Conservation (phyloP, 345 rosid species). For the Alliaria petiolata region DNA sequence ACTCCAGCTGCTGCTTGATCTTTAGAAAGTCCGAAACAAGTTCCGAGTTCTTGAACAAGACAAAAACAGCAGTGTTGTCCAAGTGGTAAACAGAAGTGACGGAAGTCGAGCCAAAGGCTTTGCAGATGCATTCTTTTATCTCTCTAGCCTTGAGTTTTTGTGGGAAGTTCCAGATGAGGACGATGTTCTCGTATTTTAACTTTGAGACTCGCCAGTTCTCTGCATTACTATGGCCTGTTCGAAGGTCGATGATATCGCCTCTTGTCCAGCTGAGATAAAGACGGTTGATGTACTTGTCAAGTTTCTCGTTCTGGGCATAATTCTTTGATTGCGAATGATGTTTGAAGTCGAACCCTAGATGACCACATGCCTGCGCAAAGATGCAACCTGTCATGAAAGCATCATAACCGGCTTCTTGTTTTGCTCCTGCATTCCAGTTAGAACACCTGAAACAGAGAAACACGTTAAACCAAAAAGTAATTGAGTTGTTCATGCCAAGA, state of each 20-base stretch:
- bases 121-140: conserved; percentile 68
- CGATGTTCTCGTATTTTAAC: conserved; percentile 49
- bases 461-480: not conserved
- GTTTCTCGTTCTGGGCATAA: conserved; percentile 49
- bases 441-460: conserved; percentile 53
- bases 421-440: conserved; percentile 76
- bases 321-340: conserved; percentile 35
- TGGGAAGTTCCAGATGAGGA: conserved; percentile 78
- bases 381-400: conserved; percentile 98
- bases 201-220: conserved; percentile 35
- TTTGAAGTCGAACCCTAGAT: conserved; percentile 67
- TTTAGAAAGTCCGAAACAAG: conserved; percentile 54
- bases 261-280: conserved; percentile 82
- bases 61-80: conserved; percentile 74
- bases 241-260: conserved; percentile 63
- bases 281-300: conserved; percentile 61
- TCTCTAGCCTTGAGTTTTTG: conserved; percentile 51
- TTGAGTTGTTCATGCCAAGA: not conserved
- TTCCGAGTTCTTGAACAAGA: conserved; percentile 62
- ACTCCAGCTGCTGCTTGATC: conserved; percentile 64
- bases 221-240: conserved; percentile 42
- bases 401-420: conserved; percentile 99
- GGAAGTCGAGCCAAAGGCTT: conserved; percentile 56
- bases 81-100: conserved; percentile 55
- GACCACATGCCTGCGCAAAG: conserved; percentile 82